phyloP scores from a whole-genome alignment of 148 eudicot species.

The Camellia lanceoleosa region DNA sequence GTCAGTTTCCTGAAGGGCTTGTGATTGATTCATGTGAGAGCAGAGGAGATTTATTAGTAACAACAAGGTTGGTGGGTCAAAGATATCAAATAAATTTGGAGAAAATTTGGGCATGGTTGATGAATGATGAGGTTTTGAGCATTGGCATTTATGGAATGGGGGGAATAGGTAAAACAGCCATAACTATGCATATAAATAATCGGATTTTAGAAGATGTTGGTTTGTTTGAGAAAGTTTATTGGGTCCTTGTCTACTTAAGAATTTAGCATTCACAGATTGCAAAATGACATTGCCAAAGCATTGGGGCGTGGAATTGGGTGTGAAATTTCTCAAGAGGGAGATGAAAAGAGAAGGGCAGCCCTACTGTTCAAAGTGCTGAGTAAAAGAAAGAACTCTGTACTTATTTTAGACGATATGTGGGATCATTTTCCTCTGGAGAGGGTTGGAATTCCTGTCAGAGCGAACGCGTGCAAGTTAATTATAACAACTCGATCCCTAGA shows the following conservation, averaged over 20 bases:
- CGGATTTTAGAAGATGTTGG: not conserved
- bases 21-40: not conserved
- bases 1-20: constrained; percentile 10
- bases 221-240: not conserved
- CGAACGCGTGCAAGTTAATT: constrained; percentile 9
- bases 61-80: constrained; percentile 3
- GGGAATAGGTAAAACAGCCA: not conserved
- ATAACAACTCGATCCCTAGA: not conserved
- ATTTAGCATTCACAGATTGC: not conserved
- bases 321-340: not conserved
- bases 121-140: not conserved
- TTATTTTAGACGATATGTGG: constrained; percentile 19
- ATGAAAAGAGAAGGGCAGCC: constrained; percentile 1
- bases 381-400: constrained; percentile 6
- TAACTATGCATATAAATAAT: not conserved
- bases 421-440: not conserved
- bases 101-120: constrained; percentile 3
- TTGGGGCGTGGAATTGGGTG: too few relatives aligned
- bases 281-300: constrained; percentile 3
- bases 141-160: constrained; percentile 10
- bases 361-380: not conserved
- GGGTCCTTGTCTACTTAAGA: constrained; percentile 7
- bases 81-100: constrained; percentile 3
- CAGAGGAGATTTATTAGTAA: not conserved
- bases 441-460: constrained; percentile 9